Base-by-base conservation (phyloP, 306 rosid genomes). In the Parietaria judaica region DNA sequence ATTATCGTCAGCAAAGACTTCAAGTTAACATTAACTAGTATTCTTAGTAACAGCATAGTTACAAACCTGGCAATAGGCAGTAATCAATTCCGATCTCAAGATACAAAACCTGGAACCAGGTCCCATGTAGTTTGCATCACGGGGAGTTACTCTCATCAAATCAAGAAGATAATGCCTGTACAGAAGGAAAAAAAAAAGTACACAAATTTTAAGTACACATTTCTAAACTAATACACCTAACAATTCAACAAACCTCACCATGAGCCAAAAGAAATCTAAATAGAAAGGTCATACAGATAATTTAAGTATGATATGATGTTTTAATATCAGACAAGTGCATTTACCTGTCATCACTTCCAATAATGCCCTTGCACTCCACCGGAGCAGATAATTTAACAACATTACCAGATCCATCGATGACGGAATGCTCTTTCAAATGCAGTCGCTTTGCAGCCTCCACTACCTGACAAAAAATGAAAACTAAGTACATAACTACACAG, bases 321-420 rank as follows among this genome's bases (percentile, higher is more conserved):
- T 36, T 6, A 16, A 16, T 17, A 16, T 11, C 13, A 64, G 36
- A 11, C n/a, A 35, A 41, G 7, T 5, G 35, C 7, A 1, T 55
- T 52, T 81, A 94, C 99, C 99, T 72, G 85, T 86, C 99, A 77
- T 94, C 99, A 61, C 99, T 90, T 69, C 99, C 99, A 64, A 94
- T 90, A 66, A 94, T 94, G 54, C 99, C 99, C 82, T 94, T 94
- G 86, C 97, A 88, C 76, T 94, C 99, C 68, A 94, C 99, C 0
- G 99, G 99, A 37, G 99, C 99, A 78, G 97, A 97, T 75, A 94
- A 84, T 60, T 86, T 88, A 79, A 84, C 82, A 74, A 67, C 81
- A 74, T 84, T 83, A 56, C 89, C 99, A 72, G 94, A 86, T 76
- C 89, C 99, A 79, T 94, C 99, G 67, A 76, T 77, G 65, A 88